These are phyloP conservation scores for Saraca asoca DNA, from an alignment of 331 rosid species.

Conservation along the genomic window DNA sequence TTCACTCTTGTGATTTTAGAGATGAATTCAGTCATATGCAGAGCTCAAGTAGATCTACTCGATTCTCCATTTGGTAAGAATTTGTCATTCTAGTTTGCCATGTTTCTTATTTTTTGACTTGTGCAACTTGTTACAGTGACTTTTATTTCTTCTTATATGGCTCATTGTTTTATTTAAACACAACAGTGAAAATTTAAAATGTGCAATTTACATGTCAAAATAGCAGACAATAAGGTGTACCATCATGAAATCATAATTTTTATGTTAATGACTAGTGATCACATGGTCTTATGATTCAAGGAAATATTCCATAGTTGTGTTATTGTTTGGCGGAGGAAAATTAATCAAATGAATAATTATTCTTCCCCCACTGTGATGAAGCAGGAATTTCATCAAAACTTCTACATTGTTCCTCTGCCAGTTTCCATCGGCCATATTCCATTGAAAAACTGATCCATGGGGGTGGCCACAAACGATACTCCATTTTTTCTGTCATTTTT, in stretches of 20 bases:
- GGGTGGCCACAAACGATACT: conserved; percentile 26
- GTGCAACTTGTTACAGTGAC: not conserved
- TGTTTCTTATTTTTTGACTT: conserved; percentile 13
- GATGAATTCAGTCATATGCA: conserved; percentile 36
- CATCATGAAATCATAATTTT: too few relatives aligned
- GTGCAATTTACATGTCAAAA: too few relatives aligned
- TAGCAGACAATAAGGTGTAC: too few relatives aligned
- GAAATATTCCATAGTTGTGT: not conserved
- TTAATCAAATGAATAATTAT: conserved; percentile 7
- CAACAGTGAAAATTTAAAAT: not conserved
- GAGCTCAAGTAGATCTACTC: conserved; percentile 29
- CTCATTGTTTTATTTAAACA: not conserved
- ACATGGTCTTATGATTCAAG: not conserved
- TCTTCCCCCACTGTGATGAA: conserved; percentile 20
- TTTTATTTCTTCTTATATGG: too few relatives aligned
- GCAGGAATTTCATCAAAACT: conserved; percentile 47
- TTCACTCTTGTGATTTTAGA: conserved; percentile 44
- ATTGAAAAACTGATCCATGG: conserved; percentile 31
- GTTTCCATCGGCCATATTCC: conserved; percentile 31
- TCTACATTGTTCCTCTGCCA: conserved; percentile 34
- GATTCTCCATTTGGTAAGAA: conserved; percentile 49
- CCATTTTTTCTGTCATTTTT: conserved; percentile 12
- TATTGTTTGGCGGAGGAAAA: not conserved
- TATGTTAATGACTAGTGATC: not conserved
- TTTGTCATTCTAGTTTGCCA: conserved; percentile 21